Evolutionary conservation across 2,329 filamentous ascomycete species (phyloP).

Genomic region (Mycosphaerella arachidis): DNA sequence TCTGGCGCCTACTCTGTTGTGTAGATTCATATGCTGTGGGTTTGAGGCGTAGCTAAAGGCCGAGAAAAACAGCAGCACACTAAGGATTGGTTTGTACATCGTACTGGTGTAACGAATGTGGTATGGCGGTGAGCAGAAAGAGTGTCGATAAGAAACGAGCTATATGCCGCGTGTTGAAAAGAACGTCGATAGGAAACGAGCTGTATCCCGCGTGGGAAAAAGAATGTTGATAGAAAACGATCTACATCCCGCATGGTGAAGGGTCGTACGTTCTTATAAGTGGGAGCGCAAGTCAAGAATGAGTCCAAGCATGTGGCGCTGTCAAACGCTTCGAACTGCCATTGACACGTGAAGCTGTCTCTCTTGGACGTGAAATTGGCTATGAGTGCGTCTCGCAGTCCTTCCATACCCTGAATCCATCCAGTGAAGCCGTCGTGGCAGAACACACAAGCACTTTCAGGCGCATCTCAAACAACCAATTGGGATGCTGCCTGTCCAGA

Average conservation of each 20-base stretch:
- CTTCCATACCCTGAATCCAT: background rate
- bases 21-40: slow-evolving; percentile 12
- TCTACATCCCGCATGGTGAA: background rate
- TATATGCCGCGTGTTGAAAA: no score
- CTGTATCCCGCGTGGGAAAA: no score
- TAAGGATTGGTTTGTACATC: background rate
- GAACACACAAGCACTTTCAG: background rate
- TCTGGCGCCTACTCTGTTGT: slow-evolving; percentile 4
- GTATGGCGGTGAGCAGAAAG: background rate
- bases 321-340: background rate
- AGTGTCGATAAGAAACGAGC: background rate
- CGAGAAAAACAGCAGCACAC: slow-evolving; percentile 3
- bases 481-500: background rate
- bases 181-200: no score
- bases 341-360: background rate
- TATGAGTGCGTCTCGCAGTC: background rate
- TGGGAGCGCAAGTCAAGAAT: background rate
- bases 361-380: background rate
- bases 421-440: background rate
- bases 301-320: background rate
- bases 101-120: background rate
- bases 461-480: background rate
- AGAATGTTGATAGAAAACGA: no score
- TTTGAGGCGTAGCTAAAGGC: background rate
- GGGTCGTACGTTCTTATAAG: background rate